Evolutionary conservation across 2,329 filamentous ascomycete species (phyloP), one percentile per base, ranked within the genome.

Genomic region (Fulvia fulva): DNA sequence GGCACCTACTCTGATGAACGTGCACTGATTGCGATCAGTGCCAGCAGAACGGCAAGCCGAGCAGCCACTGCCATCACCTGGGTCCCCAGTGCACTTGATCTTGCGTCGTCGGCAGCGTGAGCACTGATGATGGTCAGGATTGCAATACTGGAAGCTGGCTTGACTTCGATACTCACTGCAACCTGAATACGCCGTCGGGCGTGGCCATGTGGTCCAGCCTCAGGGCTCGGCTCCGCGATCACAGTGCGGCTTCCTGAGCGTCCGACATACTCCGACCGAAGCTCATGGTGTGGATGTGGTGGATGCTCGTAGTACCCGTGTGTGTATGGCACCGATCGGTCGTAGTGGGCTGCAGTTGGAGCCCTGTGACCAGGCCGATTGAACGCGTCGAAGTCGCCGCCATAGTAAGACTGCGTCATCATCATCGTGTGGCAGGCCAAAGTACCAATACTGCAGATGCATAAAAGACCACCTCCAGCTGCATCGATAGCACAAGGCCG

Each of bases 51-150:
- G 88, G 78, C 93, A 97, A 73, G 92, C 96, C 11, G 82, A 79
- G 74, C 93, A 97, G n/a, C 87, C 86, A 41, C 79, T 76, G n/a
- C 88, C 88, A 68, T 87, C 84, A 30, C 88, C 89, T 32, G 82
- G 80, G 71, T 96, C 91, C 45, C 93, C 93, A 69, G 89, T 96
- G 77, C 93, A 97, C 66, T 90, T 88, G 68, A 97, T 97, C 80
- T 97, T 97, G 59, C 93, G 85, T 77, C 93, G 92, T 60, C 93
- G 86, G 75, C 93, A 97, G 65, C 93, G 86, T 34, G 86, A 85
- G 73, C 93, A 97, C 93, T 97, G 64, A 5, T 30, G n/a, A 53
- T 30, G 14, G 55, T 59, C 56, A 67, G 59, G 34, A 19, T 19
- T 55, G 30, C n/a, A 26, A 22, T 22, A 9, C n/a, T 32, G 21